phyloP scores from a whole-genome alignment of 768 basidiomycete genomes.

The Favolaschia claudopus region DNA sequence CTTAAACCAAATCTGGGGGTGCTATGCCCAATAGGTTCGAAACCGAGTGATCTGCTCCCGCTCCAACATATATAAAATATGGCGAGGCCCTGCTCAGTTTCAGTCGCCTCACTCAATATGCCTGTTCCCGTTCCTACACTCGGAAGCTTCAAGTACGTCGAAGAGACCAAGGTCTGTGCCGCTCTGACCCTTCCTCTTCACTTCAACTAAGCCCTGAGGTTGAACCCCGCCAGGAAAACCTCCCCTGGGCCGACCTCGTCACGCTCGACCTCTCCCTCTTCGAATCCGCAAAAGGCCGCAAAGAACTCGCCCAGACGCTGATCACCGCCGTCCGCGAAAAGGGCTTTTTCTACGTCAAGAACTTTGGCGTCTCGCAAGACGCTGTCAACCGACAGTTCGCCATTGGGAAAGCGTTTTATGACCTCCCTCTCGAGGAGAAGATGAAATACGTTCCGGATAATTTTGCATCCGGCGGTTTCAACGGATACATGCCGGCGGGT shows the following conservation, averaged over 20 bases:
- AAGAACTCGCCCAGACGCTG: slow-evolving; percentile 39
- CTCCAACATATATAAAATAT: background rate
- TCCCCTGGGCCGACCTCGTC: slow-evolving; percentile 45
- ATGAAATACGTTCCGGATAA: no score
- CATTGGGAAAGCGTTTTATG: slow-evolving; percentile 45
- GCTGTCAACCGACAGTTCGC: slow-evolving; percentile 42
- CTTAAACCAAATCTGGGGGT: slow-evolving; percentile 2
- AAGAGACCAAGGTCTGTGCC: slow-evolving; percentile 41
- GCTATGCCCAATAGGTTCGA: slow-evolving; percentile 1
- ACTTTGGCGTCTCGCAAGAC: slow-evolving; percentile 47
- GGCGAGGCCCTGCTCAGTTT: background rate
- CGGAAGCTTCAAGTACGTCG: slow-evolving; percentile 43
- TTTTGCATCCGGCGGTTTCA: no score
- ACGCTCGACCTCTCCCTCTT: slow-evolving; percentile 47
- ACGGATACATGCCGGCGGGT: slow-evolving; percentile 4
- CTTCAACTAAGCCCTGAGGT: background rate
- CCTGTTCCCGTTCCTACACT: slow-evolving; percentile 44
- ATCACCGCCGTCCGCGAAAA: slow-evolving; percentile 43
- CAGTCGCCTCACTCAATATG: slow-evolving; percentile 26
- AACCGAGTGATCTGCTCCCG: background rate
- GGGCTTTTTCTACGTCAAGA: slow-evolving; percentile 51
- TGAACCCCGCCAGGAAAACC: slow-evolving; percentile 40
- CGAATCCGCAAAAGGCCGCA: slow-evolving; percentile 38
- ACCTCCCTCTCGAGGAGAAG: slow-evolving; percentile 43
- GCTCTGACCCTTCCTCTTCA: background rate